Percentiles rank a stretch among this genome's conserved stretches.
Evolutionary conservation across 306 rosid genomes (phyloP).

Genomic region (Betula pendula): DNA sequence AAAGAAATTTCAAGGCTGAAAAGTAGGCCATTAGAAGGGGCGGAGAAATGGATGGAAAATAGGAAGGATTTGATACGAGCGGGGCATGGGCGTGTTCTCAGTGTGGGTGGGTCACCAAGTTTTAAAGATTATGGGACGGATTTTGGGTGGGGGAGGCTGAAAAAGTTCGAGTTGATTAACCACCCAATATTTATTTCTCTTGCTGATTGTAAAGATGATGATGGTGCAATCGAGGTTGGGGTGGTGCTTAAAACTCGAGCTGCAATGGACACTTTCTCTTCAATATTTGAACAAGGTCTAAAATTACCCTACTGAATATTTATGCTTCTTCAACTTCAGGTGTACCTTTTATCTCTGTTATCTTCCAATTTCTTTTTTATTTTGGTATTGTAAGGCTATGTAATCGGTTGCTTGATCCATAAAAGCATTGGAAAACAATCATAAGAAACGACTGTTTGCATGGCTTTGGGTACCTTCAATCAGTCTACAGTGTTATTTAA

Average conservation of each 20-base stretch:
- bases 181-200: constrained; percentile 27
- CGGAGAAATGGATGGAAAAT: constrained; percentile 32
- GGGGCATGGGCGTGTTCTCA: neutral
- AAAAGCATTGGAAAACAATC: too few relatives aligned
- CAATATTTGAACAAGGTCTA: constrained; percentile 6
- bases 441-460: too few relatives aligned
- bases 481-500: too few relatives aligned
- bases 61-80: neutral
- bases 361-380: too few relatives aligned
- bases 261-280: constrained; percentile 28
- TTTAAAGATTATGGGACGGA: constrained; percentile 37
- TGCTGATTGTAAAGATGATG: constrained; percentile 26
- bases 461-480: too few relatives aligned
- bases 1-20: constrained; percentile 22
- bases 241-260: constrained; percentile 22
- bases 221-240: constrained; percentile 41
- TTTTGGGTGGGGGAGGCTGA: constrained; percentile 62
- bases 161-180: constrained; percentile 32
- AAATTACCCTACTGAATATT: too few relatives aligned
- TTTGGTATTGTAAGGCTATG: too few relatives aligned
- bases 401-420: too few relatives aligned
- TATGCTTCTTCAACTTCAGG: too few relatives aligned
- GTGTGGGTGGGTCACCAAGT: constrained; percentile 43
- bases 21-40: constrained; percentile 25
- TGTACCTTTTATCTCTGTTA: too few relatives aligned